Evolutionary conservation across 805 yeast genomes (phyloP).

Genomic region (Phaffomyces opuntiae): DNA sequence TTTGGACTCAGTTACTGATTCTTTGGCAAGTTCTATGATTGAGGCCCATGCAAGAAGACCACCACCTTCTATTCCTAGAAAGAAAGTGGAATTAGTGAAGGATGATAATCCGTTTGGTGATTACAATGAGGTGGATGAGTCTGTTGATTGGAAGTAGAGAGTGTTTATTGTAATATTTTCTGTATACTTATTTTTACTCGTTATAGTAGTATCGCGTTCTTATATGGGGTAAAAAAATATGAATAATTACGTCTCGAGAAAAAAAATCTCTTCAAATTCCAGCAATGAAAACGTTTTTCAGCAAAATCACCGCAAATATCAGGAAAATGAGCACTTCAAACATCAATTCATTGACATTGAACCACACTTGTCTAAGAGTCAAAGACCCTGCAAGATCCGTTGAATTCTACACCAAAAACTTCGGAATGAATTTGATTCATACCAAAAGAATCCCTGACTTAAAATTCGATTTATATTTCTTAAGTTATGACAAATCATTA

Average conservation of each 20-base stretch:
- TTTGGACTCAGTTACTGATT: slow-evolving; percentile 18
- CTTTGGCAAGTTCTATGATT: slow-evolving; percentile 23
- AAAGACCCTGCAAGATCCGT: slow-evolving; percentile 72
- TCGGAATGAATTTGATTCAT: slow-evolving; percentile 62
- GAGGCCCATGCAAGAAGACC: slow-evolving; percentile 18
- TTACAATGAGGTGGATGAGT: slow-evolving; percentile 27
- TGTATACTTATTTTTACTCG: too few species aligned
- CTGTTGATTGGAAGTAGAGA: slow-evolving; percentile 17
- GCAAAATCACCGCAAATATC: background rate
- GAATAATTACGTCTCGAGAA: background rate
- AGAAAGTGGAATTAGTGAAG: slow-evolving; percentile 9
- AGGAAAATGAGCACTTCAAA: background rate
- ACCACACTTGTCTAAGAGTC: slow-evolving; percentile 75
- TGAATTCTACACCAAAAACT: slow-evolving; percentile 63
- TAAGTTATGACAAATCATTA: slow-evolving; percentile 33
- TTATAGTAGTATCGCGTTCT: too few species aligned
- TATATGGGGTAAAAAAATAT: too few species aligned
- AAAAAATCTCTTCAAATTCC: background rate
- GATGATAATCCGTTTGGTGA: slow-evolving; percentile 50
- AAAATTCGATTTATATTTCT: slow-evolving; percentile 61
- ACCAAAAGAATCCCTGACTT: slow-evolving; percentile 45
- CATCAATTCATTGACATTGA: slow-evolving; percentile 29
- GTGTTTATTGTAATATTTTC: background rate
- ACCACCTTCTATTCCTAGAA: slow-evolving; percentile 14
- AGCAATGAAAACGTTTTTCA: too few species aligned